These are phyloP conservation scores for Nematodospora valgi DNA, from an alignment of 805 yeast genomes.

Conservation along the genomic window DNA sequence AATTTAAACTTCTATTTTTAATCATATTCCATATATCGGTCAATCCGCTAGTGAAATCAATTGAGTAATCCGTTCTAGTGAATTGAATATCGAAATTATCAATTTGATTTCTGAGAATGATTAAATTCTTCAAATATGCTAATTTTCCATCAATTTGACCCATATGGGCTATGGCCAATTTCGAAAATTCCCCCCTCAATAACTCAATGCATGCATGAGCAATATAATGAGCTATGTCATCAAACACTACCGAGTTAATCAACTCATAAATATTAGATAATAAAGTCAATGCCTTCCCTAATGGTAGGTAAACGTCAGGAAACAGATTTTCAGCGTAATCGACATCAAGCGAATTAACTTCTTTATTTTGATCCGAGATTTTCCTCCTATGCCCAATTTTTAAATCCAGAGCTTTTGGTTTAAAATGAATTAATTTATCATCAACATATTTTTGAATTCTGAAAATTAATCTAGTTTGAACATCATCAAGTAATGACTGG, in stretches of 20 bases:
- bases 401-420: conserved; percentile 67
- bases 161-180: conserved; percentile 39
- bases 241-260: conserved; percentile 74
- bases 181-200: conserved; percentile 49
- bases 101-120: conserved; percentile 67
- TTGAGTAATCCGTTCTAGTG: conserved; percentile 63
- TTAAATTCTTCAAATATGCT: conserved; percentile 67
- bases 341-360: conserved; percentile 18
- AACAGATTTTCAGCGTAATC: conserved; percentile 38
- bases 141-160: conserved; percentile 60
- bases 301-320: conserved; percentile 63
- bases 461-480: conserved; percentile 78
- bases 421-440: conserved; percentile 61
- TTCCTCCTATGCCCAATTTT: conserved; percentile 44
- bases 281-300: conserved; percentile 63
- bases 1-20: conserved; percentile 43
- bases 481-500: conserved; percentile 68
- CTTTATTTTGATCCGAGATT: conserved; percentile 9
- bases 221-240: conserved; percentile 83
- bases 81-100: conserved; percentile 76
- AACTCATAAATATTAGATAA: conserved; percentile 77
- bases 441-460: conserved; percentile 73
- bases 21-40: conserved; percentile 40
- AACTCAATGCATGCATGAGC: conserved; percentile 74
- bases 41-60: conserved; percentile 78